These are phyloP conservation scores for Aspergillus udagawae DNA, from an alignment of 2,329 filamentous ascomycete species.

Conservation along the genomic window DNA sequence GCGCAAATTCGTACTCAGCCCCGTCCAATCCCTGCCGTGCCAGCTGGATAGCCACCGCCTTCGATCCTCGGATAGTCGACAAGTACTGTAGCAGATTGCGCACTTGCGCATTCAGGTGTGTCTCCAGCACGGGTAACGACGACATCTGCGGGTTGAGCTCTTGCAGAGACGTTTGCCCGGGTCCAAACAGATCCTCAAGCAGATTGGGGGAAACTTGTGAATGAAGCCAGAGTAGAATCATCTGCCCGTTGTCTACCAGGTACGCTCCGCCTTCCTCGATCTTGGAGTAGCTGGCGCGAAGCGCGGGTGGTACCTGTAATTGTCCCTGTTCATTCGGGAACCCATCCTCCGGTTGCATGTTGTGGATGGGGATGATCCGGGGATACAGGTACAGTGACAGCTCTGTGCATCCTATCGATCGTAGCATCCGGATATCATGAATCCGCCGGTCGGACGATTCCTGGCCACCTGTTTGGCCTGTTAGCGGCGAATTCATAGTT, in stretches of 20 bases:
- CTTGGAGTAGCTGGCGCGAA: slow-evolving; percentile 79
- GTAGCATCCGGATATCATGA: slow-evolving; percentile 86
- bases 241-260: slow-evolving; percentile 90
- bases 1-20: slow-evolving; percentile 92
- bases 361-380: slow-evolving; percentile 87
- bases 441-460: slow-evolving; percentile 88
- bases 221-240: slow-evolving; percentile 89
- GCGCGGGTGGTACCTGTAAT: slow-evolving; percentile 72
- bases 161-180: slow-evolving; percentile 66
- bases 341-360: slow-evolving; percentile 79
- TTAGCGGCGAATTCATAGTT: slow-evolving; percentile 6
- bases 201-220: slow-evolving; percentile 88
- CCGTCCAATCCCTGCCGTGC: slow-evolving; percentile 91
- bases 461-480: slow-evolving; percentile 57
- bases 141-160: slow-evolving; percentile 77
- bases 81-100: slow-evolving; percentile 90
- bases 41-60: slow-evolving; percentile 83
- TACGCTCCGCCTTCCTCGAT: slow-evolving; percentile 94
- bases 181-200: slow-evolving; percentile 83
- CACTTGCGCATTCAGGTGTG: slow-evolving; percentile 89
- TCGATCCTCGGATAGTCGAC: slow-evolving; percentile 73
- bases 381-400: slow-evolving; percentile 92
- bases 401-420: slow-evolving; percentile 80
- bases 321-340: slow-evolving; percentile 92
- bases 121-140: slow-evolving; percentile 77